Evolutionary conservation across 78 protist species (phyloP), one percentile per base, ranked within the genome.

Genomic region (Acrasis kona): DNA sequence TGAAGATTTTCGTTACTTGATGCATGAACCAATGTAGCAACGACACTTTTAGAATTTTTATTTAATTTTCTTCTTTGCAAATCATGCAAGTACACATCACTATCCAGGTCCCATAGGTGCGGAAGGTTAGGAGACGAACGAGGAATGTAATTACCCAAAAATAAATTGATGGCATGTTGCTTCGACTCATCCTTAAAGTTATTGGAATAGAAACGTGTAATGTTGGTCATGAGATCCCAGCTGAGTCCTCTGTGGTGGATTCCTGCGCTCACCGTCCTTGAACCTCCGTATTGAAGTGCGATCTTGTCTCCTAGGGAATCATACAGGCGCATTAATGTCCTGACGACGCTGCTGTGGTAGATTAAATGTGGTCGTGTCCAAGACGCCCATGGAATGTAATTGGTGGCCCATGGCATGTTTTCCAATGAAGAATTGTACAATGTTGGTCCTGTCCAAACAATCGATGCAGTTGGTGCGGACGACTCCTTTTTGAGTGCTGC

Each of bases 401-500:
- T 95, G 98, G 5, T 84, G 77, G 1, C 75, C 83, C 5, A 97
- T 83, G 28, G 92, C 95, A 34, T 58, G 3, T 35, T 82, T 75
- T 10, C 97, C 98, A 27, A 94, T 65, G 73, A 84, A 87, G 41
- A 94, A 85, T 78, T 93, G 96, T 5, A 93, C 97, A 0, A 93
- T 74, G 78, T 95, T 95, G 30, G 99, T 97, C 8, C 99, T 84
- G 75, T 97, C 99, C 2, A 97, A 83, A n/a, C 98, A 92, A 75
- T 97, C 99, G 30, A 97, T 82, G 78, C 99, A 97, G 3, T 3
- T 70, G 41, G 36, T 3, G 41, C 83, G 4, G 72, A 9, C 9
- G 3, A 38, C 12, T 72, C 72, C 72, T 27, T 30, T 29, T 58
- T 74, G 78, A 4, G n/a, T 19, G 6, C 31, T 8, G 4, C 71